Evolutionary conservation across 768 basidiomycete genomes (phyloP).

Genomic region (Gymnopilus junonius): DNA sequence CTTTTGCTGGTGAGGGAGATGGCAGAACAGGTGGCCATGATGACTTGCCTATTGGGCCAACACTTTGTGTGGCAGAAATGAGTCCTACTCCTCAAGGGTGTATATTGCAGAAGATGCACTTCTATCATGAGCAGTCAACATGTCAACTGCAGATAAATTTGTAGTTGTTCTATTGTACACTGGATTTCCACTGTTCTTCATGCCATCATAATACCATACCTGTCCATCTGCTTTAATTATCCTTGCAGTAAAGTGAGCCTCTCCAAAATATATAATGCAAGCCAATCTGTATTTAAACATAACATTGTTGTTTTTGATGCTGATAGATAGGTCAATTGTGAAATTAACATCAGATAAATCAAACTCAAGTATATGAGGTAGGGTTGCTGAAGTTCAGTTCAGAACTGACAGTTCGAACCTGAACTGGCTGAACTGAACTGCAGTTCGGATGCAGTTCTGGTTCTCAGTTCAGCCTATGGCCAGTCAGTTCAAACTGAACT

Average conservation of each 20-base stretch:
- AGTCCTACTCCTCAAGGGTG: too few relatives aligned
- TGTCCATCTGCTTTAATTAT: not conserved
- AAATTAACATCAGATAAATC: not conserved
- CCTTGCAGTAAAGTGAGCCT: not conserved
- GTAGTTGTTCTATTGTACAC: not conserved
- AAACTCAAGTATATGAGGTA: not conserved
- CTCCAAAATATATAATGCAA: not conserved
- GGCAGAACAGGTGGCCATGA: too few relatives aligned
- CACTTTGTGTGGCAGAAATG: too few relatives aligned
- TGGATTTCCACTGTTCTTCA: not conserved
- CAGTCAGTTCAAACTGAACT: too few relatives aligned
- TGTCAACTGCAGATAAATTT: not conserved
- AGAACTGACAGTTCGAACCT: too few relatives aligned
- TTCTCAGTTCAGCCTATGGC: too few relatives aligned
- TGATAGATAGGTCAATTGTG: not conserved
- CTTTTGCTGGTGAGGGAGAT: too few relatives aligned
- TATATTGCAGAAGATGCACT: not conserved
- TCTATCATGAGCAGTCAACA: not conserved
- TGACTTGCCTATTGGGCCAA: too few relatives aligned
- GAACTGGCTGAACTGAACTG: too few relatives aligned
- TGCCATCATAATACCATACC: constrained; percentile 1
- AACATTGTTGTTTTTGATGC: not conserved
- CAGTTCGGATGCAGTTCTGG: too few relatives aligned
- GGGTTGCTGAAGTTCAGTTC: too few relatives aligned
- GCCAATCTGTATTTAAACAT: not conserved